phyloP scores from a whole-genome alignment of 192 early-diverging fungal genomes.

The Coemansia javaensis region DNA sequence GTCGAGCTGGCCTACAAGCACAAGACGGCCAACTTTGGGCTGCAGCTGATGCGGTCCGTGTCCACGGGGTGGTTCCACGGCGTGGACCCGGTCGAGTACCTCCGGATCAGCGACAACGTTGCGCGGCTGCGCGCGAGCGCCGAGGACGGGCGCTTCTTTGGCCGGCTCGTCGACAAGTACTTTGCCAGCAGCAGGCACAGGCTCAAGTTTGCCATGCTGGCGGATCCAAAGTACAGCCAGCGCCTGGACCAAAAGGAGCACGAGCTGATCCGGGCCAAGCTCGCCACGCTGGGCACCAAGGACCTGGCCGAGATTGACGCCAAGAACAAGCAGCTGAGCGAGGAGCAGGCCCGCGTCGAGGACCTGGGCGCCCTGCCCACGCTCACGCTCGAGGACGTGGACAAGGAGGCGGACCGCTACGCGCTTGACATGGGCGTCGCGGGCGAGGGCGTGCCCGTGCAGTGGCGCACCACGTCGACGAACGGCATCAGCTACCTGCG shows the following conservation, averaged over 20 bases:
- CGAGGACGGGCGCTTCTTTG: conserved; percentile 64
- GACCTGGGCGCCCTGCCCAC: conserved; percentile 82
- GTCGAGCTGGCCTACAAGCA: conserved; percentile 88
- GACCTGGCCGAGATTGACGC: conserved; percentile 60
- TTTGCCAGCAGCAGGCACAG: conserved; percentile 75
- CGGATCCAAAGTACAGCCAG: conserved; percentile 61
- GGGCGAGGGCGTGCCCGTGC: conserved; percentile 54
- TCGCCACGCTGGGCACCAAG: conserved; percentile 54
- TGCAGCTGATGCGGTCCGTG: conserved; percentile 71
- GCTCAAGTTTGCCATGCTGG: conserved; percentile 79
- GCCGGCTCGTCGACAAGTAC: conserved; percentile 67
- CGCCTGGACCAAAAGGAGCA: conserved; percentile 61
- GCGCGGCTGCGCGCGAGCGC: conserved; percentile 62
- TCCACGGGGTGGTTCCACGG: conserved; percentile 86
- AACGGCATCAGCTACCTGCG: conserved; percentile 90
- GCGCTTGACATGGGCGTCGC: conserved; percentile 47
- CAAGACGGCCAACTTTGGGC: conserved; percentile 83
- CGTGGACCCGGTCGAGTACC: conserved; percentile 73
- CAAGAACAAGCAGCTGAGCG: conserved; percentile 63
- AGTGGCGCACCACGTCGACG: conserved; percentile 74
- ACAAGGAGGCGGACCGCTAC: conserved; percentile 53
- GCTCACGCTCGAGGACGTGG: conserved; percentile 74
- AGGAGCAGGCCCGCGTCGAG: conserved; percentile 68
- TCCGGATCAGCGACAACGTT: conserved; percentile 76
- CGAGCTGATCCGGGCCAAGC: conserved; percentile 58